Conservation (phyloP, 202 grass and related monocot species). For the Setaria italica region DNA sequence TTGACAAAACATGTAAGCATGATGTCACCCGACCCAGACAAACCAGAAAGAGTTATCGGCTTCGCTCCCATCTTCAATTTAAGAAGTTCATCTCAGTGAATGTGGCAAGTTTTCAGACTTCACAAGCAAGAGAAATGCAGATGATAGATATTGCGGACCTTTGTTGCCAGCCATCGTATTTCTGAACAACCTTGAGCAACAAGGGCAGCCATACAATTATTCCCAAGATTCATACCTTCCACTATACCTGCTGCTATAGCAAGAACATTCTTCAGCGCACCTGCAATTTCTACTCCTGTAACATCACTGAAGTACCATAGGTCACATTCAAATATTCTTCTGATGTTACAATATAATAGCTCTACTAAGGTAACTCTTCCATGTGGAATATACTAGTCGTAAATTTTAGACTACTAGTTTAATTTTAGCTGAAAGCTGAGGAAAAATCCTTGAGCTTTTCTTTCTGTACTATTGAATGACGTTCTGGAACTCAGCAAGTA, state of each 20-base stretch:
- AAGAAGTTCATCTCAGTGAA: slow-evolving; percentile 29
- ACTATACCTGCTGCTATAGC: slow-evolving; percentile 98
- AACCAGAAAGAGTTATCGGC: slow-evolving; percentile 86
- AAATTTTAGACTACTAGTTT: not conserved
- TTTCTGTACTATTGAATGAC: not conserved
- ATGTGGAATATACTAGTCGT: not conserved
- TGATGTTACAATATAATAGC: slow-evolving; percentile 23
- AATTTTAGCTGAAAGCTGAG: not conserved
- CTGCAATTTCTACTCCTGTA: slow-evolving; percentile 98
- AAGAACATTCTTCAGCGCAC: slow-evolving; percentile 96
- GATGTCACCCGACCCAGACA: slow-evolving; percentile 95
- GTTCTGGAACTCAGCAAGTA: not conserved
- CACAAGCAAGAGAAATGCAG: slow-evolving; percentile 14
- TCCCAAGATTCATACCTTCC: slow-evolving; percentile 91
- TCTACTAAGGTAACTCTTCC: not conserved
- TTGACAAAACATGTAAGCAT: slow-evolving; percentile 99
- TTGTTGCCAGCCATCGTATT: slow-evolving; percentile 96
- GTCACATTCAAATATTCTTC: slow-evolving; percentile 53
- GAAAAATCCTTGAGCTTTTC: not conserved
- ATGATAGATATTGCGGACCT: slow-evolving; percentile 51
- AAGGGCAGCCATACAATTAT: slow-evolving; percentile 98
- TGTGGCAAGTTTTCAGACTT: not conserved
- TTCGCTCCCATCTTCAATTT: slow-evolving; percentile 89
- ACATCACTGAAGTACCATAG: slow-evolving; percentile 87
- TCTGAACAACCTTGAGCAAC: slow-evolving; percentile 97